These are phyloP conservation scores for Meredithiella fracta DNA, from an alignment of 2,329 filamentous ascomycete species.

Conservation along the genomic window DNA sequence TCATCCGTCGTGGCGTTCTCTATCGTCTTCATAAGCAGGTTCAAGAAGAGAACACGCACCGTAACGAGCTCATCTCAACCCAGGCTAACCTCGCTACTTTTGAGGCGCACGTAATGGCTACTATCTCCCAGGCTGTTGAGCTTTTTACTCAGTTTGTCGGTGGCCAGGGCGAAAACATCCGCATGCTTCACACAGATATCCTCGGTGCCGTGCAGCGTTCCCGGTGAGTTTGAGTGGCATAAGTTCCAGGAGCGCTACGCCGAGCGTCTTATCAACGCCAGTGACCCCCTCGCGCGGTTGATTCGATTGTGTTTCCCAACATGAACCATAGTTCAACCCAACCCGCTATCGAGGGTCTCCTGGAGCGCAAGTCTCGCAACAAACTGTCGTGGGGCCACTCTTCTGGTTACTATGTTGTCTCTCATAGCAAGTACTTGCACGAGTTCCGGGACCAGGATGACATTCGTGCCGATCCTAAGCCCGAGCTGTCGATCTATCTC, in stretches of 20 bases:
- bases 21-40: conserved; percentile 83
- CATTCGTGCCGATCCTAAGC: conserved; percentile 51
- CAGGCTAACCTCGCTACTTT: conserved; percentile 81
- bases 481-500: conserved; percentile 80
- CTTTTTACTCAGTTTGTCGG: conserved; percentile 69
- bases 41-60: conserved; percentile 88
- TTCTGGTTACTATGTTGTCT: conserved; percentile 78
- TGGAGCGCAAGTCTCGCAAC: conserved; percentile 83
- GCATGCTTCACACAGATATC: conserved; percentile 71
- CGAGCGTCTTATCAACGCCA: conserved; percentile 61
- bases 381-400: conserved; percentile 63
- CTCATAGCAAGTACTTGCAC: conserved; percentile 74
- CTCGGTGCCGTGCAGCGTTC: conserved; percentile 60
- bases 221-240: conserved; percentile 80
- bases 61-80: conserved; percentile 78
- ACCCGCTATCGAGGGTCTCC: conserved; percentile 68
- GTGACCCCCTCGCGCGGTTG: conserved; percentile 57
- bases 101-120: conserved; percentile 69
- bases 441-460: conserved; percentile 90
- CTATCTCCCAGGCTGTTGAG: conserved; percentile 66
- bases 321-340: conserved; percentile 67
- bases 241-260: conserved; percentile 60
- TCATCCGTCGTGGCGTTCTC: conserved; percentile 64
- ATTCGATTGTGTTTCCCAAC: conserved; percentile 70
- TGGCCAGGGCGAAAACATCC: conserved; percentile 66